Evolutionary conservation across 495 filamentous ascomycete genomes (phyloP).

Genomic region (Rostrohypoxylon terebratum): DNA sequence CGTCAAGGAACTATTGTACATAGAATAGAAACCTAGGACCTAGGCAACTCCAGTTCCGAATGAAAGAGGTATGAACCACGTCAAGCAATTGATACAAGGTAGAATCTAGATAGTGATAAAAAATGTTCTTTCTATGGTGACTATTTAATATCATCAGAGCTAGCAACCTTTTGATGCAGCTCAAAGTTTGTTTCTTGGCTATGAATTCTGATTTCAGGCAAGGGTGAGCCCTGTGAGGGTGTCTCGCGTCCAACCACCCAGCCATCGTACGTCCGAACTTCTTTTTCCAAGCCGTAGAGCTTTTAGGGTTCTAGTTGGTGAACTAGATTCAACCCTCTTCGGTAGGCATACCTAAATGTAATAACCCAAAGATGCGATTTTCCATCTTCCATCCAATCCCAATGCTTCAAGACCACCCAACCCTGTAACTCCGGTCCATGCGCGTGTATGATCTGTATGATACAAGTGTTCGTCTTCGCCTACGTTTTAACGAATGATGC

Average conservation of each 20-base stretch:
- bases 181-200: conserved; percentile 3
- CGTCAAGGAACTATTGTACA: too few species aligned
- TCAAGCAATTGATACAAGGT: not conserved
- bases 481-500: not conserved
- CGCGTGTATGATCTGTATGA: conserved; percentile 33
- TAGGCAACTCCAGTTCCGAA: too few species aligned
- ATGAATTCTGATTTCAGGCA: not conserved
- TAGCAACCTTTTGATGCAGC: not conserved
- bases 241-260: conserved; percentile 16
- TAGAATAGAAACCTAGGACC: too few species aligned
- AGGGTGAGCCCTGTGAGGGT: conserved; percentile 1
- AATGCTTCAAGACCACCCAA: not conserved
- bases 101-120: conserved; percentile 9
- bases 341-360: not conserved
- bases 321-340: conserved; percentile 24
- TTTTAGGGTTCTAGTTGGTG: conserved; percentile 13
- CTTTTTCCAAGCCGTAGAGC: conserved; percentile 3
- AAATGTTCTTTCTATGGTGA: conserved; percentile 3
- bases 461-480: conserved; percentile 26
- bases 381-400: conserved; percentile 17
- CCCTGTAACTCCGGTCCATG: conserved; percentile 37
- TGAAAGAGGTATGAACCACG: not conserved
- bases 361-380: conserved; percentile 29
- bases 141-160: not conserved
- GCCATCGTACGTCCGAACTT: conserved; percentile 14